Base-by-base conservation (phyloP, 306 rosid genomes). In the Rosa chinensis region DNA sequence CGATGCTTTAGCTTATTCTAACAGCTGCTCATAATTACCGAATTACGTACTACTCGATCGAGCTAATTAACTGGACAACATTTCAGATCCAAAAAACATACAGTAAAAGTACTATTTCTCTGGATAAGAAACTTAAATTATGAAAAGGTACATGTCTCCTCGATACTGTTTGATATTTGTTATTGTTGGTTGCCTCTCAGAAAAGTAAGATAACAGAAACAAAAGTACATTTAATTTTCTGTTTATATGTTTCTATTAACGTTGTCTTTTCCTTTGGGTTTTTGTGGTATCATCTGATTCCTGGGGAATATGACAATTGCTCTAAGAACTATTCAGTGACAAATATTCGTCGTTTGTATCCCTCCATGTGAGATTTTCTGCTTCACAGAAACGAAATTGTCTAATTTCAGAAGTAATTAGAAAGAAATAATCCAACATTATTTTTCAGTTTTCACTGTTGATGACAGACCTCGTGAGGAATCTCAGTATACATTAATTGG, bases 211-310 rank as follows among this genome's bases (percentile, higher is more conserved):
- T 10, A 58, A 9, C 64, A 23, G 28, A 58, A 28, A 58, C 64
- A 58, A 58, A 23, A 56, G 4, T 21, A 52, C 25, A 55, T 12
- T 58, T 49, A 71, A 16, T 35, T 20, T 18, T 55, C 20, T 68
- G 35, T 77, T 68, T 80, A 23, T 58, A 71, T 66, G 77, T n/a
- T 50, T 13, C 14, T 28, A 63, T 73, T 43, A 32, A 62, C 63
- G 47, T 63, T 77, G 81, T 74, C 88, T 68, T 82, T 77, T 74
- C 76, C 66, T 12, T 66, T 74, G 79, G 78, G 75, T 25, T 70
- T 77, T 82, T 70, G 44, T 78, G 74, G 63, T 48, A 56, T 47
- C 66, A 39, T 80, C 64, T 71, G 43, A 79, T 76, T 82, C 49
- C 45, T 43, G 25, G 8, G 35, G 75, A 68, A 61, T 59, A 18